Percentiles rank a stretch among this genome's conserved stretches.
Evolutionary conservation across 352 stramenopile species (phyloP).

Genomic region (Phytophthora citricola): DNA sequence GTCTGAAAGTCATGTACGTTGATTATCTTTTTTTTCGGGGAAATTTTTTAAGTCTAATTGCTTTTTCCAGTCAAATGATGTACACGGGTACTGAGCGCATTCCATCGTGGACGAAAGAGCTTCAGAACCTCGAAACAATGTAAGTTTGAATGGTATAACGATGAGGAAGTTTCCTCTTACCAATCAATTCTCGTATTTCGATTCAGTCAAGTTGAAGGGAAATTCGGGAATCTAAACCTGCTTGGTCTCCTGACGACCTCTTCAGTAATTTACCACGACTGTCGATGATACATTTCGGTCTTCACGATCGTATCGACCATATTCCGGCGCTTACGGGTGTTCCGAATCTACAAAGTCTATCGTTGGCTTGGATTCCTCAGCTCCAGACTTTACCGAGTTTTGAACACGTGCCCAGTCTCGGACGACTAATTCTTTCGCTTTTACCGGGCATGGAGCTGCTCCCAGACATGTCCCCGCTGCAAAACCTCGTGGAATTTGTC

Average conservation of each 20-base stretch:
- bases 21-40: neutral
- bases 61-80: slow-evolving; percentile 13
- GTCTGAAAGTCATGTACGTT: slow-evolving; percentile 15
- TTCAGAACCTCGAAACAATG: slow-evolving; percentile 24
- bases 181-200: neutral
- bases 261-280: slow-evolving; percentile 28
- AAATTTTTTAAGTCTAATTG: neutral
- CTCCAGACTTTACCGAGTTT: slow-evolving; percentile 20
- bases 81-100: slow-evolving; percentile 19
- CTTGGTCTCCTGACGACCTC: slow-evolving; percentile 11
- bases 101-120: slow-evolving; percentile 14
- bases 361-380: slow-evolving; percentile 18
- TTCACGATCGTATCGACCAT: slow-evolving; percentile 15
- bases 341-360: slow-evolving; percentile 21
- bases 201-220: slow-evolving; percentile 30
- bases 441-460: slow-evolving; percentile 23
- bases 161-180: neutral
- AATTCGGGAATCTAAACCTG: slow-evolving; percentile 22
- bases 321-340: slow-evolving; percentile 21
- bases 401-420: slow-evolving; percentile 14
- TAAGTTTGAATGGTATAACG: slow-evolving; percentile 1
- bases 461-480: slow-evolving; percentile 22
- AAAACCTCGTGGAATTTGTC: slow-evolving; percentile 24
- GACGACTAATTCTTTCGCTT: slow-evolving; percentile 12
- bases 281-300: slow-evolving; percentile 18